Conservation (phyloP, 805 yeast genomes). For the Saccharomycopsis sp. region DNA sequence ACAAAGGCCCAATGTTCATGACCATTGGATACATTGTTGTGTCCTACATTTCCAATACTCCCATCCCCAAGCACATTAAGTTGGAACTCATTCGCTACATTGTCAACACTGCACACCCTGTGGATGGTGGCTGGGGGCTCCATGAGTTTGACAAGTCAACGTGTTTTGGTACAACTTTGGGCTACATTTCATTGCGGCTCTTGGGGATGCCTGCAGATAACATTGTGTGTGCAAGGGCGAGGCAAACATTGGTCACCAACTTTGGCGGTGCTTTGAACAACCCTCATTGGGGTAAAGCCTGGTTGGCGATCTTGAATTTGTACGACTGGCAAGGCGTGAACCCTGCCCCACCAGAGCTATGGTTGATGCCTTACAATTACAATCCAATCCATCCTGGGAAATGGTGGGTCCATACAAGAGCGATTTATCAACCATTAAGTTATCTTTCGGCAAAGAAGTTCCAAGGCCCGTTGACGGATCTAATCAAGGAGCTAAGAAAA, state of each 20-base stretch:
- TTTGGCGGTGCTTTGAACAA: conserved; percentile 84
- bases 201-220: conserved; percentile 70
- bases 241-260: conserved; percentile 52
- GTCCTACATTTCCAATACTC: conserved; percentile 56
- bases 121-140: conserved; percentile 99
- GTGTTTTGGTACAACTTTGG: conserved; percentile 86
- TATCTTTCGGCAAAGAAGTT: conserved; percentile 55
- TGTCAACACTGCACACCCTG: conserved; percentile 90
- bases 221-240: conserved; percentile 69
- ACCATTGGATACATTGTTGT: conserved; percentile 79
- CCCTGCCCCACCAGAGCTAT: conserved; percentile 95
- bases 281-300: conserved; percentile 98
- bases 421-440: conserved; percentile 80
- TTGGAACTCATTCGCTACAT: conserved; percentile 75
- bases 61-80: conserved; percentile 56
- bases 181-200: conserved; percentile 73
- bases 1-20: conserved; percentile 98
- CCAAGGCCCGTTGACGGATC: conserved; percentile 51
- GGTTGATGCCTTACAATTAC: conserved; percentile 71
- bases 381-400: conserved; percentile 83
- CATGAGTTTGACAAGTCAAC: conserved; percentile 90
- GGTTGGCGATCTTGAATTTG: conserved; percentile 72
- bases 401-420: conserved; percentile 99
- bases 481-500: conserved; percentile 54
- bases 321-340: conserved; percentile 96